A percentile compares a stretch with the other conserved stretches of the same genome.
These are phyloP conservation scores for Scenedesmus sp. DNA, from an alignment of 163 green algal genomes.

Conservation along the genomic window DNA sequence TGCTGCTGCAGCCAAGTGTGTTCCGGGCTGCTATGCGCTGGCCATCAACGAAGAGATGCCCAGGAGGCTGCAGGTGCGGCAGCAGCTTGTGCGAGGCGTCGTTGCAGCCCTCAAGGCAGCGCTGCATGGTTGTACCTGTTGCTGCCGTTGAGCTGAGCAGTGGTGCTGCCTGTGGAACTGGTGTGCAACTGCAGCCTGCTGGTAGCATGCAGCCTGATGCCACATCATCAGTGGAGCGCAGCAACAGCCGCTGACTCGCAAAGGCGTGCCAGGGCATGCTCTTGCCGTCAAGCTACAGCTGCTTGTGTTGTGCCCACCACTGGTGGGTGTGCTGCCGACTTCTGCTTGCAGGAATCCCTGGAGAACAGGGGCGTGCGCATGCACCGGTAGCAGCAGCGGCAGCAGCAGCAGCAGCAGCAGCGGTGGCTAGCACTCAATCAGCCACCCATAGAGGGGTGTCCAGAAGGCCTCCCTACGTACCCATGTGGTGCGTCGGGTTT, in stretches of 20 bases:
- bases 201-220: background rate
- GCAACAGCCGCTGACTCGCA: background rate
- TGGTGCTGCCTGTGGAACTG: background rate
- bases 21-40: constrained; percentile 56
- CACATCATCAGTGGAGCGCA: too few relatives aligned
- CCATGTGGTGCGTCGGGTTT: too few relatives aligned
- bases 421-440: too few relatives aligned
- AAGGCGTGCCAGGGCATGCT: background rate
- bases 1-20: constrained; percentile 48
- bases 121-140: background rate
- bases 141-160: background rate
- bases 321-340: background rate
- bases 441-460: background rate
- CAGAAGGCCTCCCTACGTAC: background rate
- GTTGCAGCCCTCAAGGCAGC: background rate
- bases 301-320: background rate
- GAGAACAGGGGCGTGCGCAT: constrained; percentile 37
- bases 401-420: background rate
- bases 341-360: constrained; percentile 25
- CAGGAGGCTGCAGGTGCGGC: constrained; percentile 39
- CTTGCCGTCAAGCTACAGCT: background rate
- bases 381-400: constrained; percentile 17
- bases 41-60: constrained; percentile 54
- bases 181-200: background rate
- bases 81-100: background rate